Evolutionary conservation across 225 moss, liverwort and hornwort species (phyloP).

Genomic region (Rhytidiadelphus loreus): DNA sequence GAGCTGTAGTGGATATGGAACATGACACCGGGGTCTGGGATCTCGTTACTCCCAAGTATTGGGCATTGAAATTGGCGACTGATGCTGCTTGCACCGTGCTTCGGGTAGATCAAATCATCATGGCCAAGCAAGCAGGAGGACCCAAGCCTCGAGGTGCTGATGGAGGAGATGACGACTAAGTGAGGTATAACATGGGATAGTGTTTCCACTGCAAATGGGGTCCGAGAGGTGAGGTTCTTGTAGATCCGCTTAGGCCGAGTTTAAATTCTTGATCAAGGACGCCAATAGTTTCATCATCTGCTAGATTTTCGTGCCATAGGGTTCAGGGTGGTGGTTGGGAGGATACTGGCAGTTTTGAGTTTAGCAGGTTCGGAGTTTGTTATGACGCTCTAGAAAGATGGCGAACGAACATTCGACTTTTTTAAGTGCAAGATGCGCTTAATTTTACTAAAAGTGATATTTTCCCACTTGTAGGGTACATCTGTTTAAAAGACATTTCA

Average conservation of each 20-base stretch:
- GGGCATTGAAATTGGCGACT: conserved; percentile 73
- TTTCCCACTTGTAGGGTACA: background rate
- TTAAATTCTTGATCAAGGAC: background rate
- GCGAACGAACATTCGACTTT: background rate
- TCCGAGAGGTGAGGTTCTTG: background rate
- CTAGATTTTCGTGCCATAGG: background rate
- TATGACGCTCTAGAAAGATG: background rate
- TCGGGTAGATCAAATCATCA: conserved; percentile 88
- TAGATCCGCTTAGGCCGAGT: background rate
- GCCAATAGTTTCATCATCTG: background rate
- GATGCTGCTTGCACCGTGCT: conserved; percentile 88
- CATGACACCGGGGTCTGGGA: conserved; percentile 59
- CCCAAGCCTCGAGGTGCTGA: conserved; percentile 51
- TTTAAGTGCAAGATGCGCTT: background rate
- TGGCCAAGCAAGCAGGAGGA: conserved; percentile 92
- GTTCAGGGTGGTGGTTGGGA: background rate
- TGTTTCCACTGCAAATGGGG: background rate
- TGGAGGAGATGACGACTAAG: conserved; percentile 29
- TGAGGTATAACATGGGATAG: background rate
- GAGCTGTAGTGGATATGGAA: conserved; percentile 35
- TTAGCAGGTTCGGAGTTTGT: background rate
- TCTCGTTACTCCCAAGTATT: conserved; percentile 61
- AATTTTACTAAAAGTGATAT: background rate
- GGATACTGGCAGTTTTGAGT: background rate
- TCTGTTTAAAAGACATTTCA: background rate